These are phyloP conservation scores for Asterochloris erici DNA, from an alignment of 139 green algal genomes.

Conservation along the genomic window DNA sequence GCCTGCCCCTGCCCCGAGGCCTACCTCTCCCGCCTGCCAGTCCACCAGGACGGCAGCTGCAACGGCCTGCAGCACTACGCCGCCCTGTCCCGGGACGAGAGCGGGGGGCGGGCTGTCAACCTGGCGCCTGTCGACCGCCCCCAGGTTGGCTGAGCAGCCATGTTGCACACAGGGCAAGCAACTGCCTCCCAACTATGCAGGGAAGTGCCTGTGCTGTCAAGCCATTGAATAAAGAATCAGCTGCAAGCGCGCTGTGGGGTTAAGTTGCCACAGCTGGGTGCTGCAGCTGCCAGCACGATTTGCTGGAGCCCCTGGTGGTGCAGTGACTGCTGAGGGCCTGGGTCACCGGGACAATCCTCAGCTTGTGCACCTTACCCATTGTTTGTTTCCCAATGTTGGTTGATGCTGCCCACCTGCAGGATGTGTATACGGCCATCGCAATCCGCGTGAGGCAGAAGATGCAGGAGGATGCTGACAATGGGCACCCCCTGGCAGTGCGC, in stretches of 20 bases:
- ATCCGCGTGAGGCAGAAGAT: conserved; percentile 46
- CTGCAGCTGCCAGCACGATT: too few relatives aligned
- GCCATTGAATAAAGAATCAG: too few relatives aligned
- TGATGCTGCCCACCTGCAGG: conserved; percentile 27
- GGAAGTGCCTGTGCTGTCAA: too few relatives aligned
- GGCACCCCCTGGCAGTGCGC: conserved; percentile 25
- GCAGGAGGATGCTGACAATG: conserved; percentile 31
- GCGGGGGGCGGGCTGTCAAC: conserved; percentile 83
- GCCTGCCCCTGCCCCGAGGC: conserved; percentile 48
- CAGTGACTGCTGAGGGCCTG: too few relatives aligned
- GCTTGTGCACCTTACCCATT: too few relatives aligned
- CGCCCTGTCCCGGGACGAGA: conserved; percentile 78
- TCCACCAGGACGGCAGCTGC: conserved; percentile 94
- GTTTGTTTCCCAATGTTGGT: background rate
- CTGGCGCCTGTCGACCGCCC: conserved; percentile 63
- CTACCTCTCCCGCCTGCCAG: conserved; percentile 71
- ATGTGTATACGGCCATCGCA: conserved; percentile 83
- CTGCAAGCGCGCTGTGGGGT: too few relatives aligned
- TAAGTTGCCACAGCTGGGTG: too few relatives aligned
- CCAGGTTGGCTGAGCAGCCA: conserved; percentile 23
- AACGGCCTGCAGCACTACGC: conserved; percentile 99
- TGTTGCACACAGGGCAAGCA: too few relatives aligned
- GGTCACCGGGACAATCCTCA: too few relatives aligned
- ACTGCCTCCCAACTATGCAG: too few relatives aligned
- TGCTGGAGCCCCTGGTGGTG: too few relatives aligned